Evolutionary conservation across 2,329 filamentous ascomycete genomes (phyloP), one percentile per base, ranked within the genome.

Genomic region (Phaeosphaeria sp.): DNA sequence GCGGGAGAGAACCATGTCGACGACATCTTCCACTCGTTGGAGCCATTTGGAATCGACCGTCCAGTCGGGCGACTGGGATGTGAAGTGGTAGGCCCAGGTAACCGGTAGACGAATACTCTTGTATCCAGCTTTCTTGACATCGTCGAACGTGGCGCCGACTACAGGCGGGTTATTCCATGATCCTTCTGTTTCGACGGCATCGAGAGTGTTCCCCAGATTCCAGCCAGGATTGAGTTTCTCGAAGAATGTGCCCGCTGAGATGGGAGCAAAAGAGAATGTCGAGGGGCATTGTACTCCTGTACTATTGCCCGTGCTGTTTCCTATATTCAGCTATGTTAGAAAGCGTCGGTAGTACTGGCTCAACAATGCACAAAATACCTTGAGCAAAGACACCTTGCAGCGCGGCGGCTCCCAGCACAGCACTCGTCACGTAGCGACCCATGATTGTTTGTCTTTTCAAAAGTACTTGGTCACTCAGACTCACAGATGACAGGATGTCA

Each of bases 191-290:
- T 84, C 81, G 7, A 81, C 73, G 1, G 84, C 84, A 66, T 87
- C 86, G 27, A 88, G 78, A 0, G 84, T 86, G 55, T 88, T 88
- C 9, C 86, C 86, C 8, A 87, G 64, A 61, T 87, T 88, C 86
- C 86, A 88, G 7, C 86, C 85, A 0, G 84, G 77, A 49, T 83
- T 83, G 42, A 86, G 76, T 8, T 76, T 79, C 5, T 77, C 76
- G 48, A 86, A 75, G 50, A 77, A 86, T 2, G 80, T 72, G 0
- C 76, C 70, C 0, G 83, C 84, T 0, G 82, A 78, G 47, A 85
- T 78, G 3, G 77, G 67, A 2, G 69, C 71, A 66, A 84, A 85
- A 6, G 74, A 77, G 1, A 78, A 77, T 1, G 72, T 71, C 2
- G 66, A 61, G 11, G 67, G 66, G 59, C 82, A 84, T 51, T 64